Percentiles rank a stretch among this genome's conserved stretches.
These are phyloP conservation scores for Prototheca stagnorum DNA, from an alignment of 163 green algal species.

Conservation along the genomic window DNA sequence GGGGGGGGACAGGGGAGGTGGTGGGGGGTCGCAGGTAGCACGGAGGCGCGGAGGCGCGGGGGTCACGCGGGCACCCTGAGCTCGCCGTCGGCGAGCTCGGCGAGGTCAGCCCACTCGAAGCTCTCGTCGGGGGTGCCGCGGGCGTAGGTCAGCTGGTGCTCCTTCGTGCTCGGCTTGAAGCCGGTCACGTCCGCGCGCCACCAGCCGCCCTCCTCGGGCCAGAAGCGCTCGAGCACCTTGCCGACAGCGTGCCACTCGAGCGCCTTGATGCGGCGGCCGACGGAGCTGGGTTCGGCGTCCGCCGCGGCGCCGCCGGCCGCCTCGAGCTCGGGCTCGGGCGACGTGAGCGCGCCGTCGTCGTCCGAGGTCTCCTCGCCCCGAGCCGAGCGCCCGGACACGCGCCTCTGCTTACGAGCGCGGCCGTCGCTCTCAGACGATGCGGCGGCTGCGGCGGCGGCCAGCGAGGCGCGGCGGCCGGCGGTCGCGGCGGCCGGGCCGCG, in stretches of 20 bases:
- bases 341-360: too few species aligned
- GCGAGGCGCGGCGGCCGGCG: too few species aligned
- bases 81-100: constrained; percentile 20
- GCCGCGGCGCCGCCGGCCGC: not conserved
- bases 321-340: not conserved
- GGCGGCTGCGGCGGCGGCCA: too few species aligned
- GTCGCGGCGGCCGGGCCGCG: not conserved
- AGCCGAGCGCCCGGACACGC: too few species aligned
- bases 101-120: constrained; percentile 31
- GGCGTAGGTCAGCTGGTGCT: constrained; percentile 37
- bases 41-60: too few species aligned
- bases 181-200: constrained; percentile 15
- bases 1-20: too few species aligned
- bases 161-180: constrained; percentile 10
- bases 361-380: too few species aligned
- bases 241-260: constrained; percentile 17
- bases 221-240: constrained; percentile 13
- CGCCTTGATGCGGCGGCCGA: constrained; percentile 1
- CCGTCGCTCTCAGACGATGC: too few species aligned
- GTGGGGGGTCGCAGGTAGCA: too few species aligned
- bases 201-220: constrained; percentile 22
- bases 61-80: too few species aligned
- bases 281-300: not conserved
- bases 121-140: constrained; percentile 19
- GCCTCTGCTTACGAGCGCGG: too few species aligned